Evolutionary conservation across 2,329 filamentous ascomycete genomes (phyloP), one percentile per base, ranked within the genome.

Genomic region (Fusarium irregulare): DNA sequence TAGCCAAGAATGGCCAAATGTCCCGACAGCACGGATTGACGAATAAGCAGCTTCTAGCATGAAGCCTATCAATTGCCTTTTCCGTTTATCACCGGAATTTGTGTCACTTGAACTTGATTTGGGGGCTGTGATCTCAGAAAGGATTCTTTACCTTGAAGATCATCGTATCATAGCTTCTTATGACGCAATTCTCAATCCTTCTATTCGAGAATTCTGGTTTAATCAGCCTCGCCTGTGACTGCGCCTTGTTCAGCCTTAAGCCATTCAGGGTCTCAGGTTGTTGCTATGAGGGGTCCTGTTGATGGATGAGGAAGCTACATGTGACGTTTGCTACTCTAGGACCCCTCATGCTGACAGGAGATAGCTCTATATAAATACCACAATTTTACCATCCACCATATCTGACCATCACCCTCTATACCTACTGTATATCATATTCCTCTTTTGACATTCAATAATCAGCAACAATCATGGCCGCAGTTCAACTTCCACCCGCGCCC

Each of bases 401-500:
- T 45, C 30, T n/a, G 34, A 21, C n/a, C 23, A 10, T 6, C 9
- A 42, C 34, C 27, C n/a, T 21, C 3, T 10, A 16, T 16, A 40
- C 16, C 9, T 12, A 32, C 23, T 20, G 34, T 12, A 7, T 20
- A 4, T 25, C 10, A 6, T 21, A 25, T 3, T 41, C 4, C 11
- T 32, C 5, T 27, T 32, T 23, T 21, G 25, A 14, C 28, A n/a
- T 20, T 16, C 6, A 23, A 20, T n/a, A 46, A 49, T 13, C 25
- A 56, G 40, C 23, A 58, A 46, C 47, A 60, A 37, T 20, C 30
- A 66, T 66, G 64, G 68, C 60, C 30, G 34, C 59, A 34, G 34
- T 68, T 42, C 71, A 76, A 27, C 77, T 82, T 32, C 70, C 72
- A 7, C 73, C 76, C 21, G 66, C 78, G 10, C 69, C 72, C 13